These are phyloP conservation scores for Malassezia restricta DNA, from an alignment of 1,284 basidiomycete genomes.

Conservation along the genomic window DNA sequence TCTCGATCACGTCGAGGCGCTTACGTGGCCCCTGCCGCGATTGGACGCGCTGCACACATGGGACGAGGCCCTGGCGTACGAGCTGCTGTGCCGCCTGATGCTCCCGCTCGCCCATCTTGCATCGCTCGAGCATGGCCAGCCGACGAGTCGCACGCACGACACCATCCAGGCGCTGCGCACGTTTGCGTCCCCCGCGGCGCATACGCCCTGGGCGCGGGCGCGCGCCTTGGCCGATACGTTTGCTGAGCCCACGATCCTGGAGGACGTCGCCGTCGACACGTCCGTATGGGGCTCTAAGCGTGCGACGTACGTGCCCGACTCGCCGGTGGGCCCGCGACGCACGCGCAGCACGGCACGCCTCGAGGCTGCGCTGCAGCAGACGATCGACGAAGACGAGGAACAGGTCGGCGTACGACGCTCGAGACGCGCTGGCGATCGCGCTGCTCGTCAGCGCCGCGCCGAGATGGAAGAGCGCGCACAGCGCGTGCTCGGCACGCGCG, in stretches of 20 bases:
- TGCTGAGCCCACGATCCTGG: neutral
- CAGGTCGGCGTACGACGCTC: slow-evolving; percentile 5
- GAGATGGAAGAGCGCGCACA: slow-evolving; percentile 3
- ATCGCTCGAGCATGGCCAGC: slow-evolving; percentile 1
- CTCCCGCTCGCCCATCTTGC: slow-evolving; percentile 6
- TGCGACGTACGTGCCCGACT: neutral
- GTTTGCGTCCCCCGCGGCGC: neutral
- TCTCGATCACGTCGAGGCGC: slow-evolving; percentile 3
- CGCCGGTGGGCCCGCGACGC: slow-evolving; percentile 2
- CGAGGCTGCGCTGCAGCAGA: neutral
- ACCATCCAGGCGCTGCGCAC: slow-evolving; percentile 6
- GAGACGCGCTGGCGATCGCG: slow-evolving; percentile 5
- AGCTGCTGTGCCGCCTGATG: slow-evolving; percentile 2
- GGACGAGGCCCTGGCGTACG: slow-evolving; percentile 2
- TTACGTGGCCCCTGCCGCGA: neutral
- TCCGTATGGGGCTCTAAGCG: neutral
- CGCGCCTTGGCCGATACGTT: neutral
- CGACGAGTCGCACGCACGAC: neutral
- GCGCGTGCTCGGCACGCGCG: neutral
- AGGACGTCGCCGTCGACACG: slow-evolving; percentile 1
- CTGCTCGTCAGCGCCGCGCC: neutral
- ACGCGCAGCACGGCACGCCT: slow-evolving; percentile 13
- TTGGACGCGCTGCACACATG: slow-evolving; percentile 11
- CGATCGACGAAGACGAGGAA: neutral
- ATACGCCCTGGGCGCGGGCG: slow-evolving; percentile 7